phyloP scores from a whole-genome alignment of 768 basidiomycete species.

The Royoungia palumana region DNA sequence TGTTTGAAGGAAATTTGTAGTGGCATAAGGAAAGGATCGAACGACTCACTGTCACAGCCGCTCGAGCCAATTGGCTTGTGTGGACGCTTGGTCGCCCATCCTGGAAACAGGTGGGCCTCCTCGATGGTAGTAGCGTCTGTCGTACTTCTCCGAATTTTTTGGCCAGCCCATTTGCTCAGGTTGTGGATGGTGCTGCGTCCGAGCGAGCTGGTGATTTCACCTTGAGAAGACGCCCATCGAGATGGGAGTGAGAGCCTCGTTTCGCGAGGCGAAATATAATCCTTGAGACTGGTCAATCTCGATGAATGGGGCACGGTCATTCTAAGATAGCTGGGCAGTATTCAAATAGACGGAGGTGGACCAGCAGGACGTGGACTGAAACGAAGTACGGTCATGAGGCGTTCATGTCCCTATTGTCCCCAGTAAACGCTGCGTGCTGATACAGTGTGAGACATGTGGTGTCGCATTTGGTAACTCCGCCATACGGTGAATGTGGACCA shows the following conservation, averaged over 20 bases:
- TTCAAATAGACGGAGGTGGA: neutral
- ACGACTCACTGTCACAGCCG: slow-evolving; percentile 27
- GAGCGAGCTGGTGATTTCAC: slow-evolving; percentile 21
- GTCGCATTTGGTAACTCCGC: neutral
- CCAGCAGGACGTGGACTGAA: slow-evolving; percentile 3
- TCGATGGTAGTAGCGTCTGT: slow-evolving; percentile 34
- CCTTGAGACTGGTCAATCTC: slow-evolving; percentile 39
- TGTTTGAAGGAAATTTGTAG: slow-evolving; percentile 14
- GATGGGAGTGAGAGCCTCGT: slow-evolving; percentile 28
- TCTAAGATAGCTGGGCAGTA: slow-evolving; percentile 6
- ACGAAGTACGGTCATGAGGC: slow-evolving; percentile 12
- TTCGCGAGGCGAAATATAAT: slow-evolving; percentile 48
- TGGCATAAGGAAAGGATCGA: neutral
- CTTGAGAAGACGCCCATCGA: slow-evolving; percentile 12
- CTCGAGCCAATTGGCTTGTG: slow-evolving; percentile 14
- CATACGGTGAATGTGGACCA: slow-evolving; percentile 9
- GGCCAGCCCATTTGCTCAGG: slow-evolving; percentile 64
- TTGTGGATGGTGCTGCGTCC: slow-evolving; percentile 33
- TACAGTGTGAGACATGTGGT: neutral
- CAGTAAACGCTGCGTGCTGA: neutral
- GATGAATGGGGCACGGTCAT: slow-evolving; percentile 34
- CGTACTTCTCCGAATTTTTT: slow-evolving; percentile 44
- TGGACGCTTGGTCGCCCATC: slow-evolving; percentile 69
- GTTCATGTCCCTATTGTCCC: neutral
- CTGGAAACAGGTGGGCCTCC: slow-evolving; percentile 65